phyloP scores from a whole-genome alignment of 257 asterid genomes.

The Leonotis leonurus region DNA sequence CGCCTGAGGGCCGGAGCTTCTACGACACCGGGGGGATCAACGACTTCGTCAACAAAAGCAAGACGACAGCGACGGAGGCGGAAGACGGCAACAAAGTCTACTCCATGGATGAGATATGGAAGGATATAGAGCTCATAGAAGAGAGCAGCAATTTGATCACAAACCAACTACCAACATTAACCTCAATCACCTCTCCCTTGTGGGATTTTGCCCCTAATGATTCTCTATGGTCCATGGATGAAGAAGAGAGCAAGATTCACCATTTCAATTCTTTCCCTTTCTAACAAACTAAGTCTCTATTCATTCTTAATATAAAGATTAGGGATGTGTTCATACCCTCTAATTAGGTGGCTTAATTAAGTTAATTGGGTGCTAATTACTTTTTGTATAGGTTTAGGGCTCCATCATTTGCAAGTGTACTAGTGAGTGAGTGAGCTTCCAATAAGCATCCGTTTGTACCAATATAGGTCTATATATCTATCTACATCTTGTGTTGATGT shows the following conservation, averaged over 20 bases:
- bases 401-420: background rate
- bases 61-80: conserved; percentile 11
- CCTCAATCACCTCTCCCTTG: conserved; percentile 37
- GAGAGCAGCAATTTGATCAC: conserved; percentile 29
- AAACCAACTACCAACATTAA: no score
- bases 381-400: conserved; percentile 21
- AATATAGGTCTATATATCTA: no score
- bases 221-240: conserved; percentile 43
- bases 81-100: conserved; percentile 20
- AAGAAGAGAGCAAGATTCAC: conserved; percentile 37
- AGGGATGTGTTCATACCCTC: conserved; percentile 22
- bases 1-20: conserved; percentile 38
- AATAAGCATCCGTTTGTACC: conserved; percentile 13
- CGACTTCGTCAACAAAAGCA: conserved; percentile 16
- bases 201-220: conserved; percentile 52
- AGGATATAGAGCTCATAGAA: conserved; percentile 56
- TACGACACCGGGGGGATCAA: conserved; percentile 43
- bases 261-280: conserved; percentile 33
- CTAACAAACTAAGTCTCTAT: conserved; percentile 12
- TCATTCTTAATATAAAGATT: background rate
- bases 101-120: conserved; percentile 88
- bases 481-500: background rate
- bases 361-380: conserved; percentile 9
- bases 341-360: background rate
- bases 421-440: background rate